Base-by-base conservation (phyloP, 495 filamentous ascomycete genomes). In the Neurospora sp. region DNA sequence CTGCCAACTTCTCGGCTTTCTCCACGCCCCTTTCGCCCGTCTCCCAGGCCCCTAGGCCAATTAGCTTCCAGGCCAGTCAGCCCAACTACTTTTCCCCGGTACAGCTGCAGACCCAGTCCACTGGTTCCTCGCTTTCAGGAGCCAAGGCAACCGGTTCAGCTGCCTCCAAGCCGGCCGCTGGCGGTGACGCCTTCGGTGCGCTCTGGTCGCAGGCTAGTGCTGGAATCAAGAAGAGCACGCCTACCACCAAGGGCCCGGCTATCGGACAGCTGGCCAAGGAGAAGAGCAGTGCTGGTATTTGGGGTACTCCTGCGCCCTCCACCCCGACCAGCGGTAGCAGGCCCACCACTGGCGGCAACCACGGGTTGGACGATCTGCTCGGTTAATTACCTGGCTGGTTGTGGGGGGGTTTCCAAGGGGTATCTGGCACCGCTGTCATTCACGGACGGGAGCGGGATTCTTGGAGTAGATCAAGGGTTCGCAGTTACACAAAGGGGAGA, bases 1-100 rank as follows among this genome's bases (percentile, higher is more conserved):
- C 83, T 37, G 80, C 82, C 74, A 86, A 87, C 76, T 83, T 86
- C 78, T 86, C 87, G 27, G 83, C 85, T 40, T 89, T 90, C 74
- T 82, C 78, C 69, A 82, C 86, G 41, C 87, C 84, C 48, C 82
- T 83, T 42, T 75, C 81, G 35, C 72, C 84, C 22, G 71, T 69
- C 4, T 75, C 80, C 39, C 90, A 86, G 73, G 81, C 81, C 70
- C 76, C 89, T 78, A 87, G 84, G 81, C 89, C 89, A n/a, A 82
- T 86, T 1, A 88, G 88, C 31, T 98, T 88, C 84, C 93, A 96
- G 81, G 89, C 91, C 10, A 79, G 90, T 5, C 87, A 89, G 38
- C 96, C 96, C 39, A 99, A 99, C 82, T 99, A 99, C 85, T 99
- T 94, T 82, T 94, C 93, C 44, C 95, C 94, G 10, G 88, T 97